Evolutionary conservation across 129 eudicot species (phyloP), one percentile per base, ranked within the genome.

Genomic region (Centella asiatica): DNA sequence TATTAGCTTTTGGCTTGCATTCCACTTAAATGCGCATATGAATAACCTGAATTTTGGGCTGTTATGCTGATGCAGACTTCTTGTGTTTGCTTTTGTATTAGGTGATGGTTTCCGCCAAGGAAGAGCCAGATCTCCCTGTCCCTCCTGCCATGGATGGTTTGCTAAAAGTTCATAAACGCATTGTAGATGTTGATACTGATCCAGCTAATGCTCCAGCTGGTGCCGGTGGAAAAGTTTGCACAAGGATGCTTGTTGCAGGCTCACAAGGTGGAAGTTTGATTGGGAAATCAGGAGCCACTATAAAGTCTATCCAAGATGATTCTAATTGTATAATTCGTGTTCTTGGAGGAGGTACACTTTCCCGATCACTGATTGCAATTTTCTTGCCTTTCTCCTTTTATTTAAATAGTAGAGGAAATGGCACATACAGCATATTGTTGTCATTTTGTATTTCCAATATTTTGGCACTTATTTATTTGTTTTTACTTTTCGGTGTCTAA

Each of bases 71-170:
- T 22, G 27, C 13, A 20, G 9, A 58, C n/a, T 11, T 56, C 17
- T 10, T 34, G 19, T 23, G 25, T 58, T 15, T 57, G 6, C 14
- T 34, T 24, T 20, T 70, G 69, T 58, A 18, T 57, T 64, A 90
- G 97, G 95, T 86, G 12, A 60, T 90, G 81, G 69, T 90, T 22
- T 90, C 95, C 70, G 98, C 95, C 14, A 90, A 86, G 78, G 98
- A 87, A 72, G 88, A 86, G 65, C 98, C 98, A 0, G 85, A 75
- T 58, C 69, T 66, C 54, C 40, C 73, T n/a, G 72, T 84, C 68
- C 83, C 98, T 40, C 98, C 98, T 57, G 98, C 98, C 6, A 71
- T 90, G 81, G 94, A 86, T 69, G 98, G 98, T 32, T 83, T 90
- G 47, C 78, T 90, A 42, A 86, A 76, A 70, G 81, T 90, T 65